Conservation (phyloP, 495 filamentous ascomycete genomes). For the Xylaria longipes region DNA sequence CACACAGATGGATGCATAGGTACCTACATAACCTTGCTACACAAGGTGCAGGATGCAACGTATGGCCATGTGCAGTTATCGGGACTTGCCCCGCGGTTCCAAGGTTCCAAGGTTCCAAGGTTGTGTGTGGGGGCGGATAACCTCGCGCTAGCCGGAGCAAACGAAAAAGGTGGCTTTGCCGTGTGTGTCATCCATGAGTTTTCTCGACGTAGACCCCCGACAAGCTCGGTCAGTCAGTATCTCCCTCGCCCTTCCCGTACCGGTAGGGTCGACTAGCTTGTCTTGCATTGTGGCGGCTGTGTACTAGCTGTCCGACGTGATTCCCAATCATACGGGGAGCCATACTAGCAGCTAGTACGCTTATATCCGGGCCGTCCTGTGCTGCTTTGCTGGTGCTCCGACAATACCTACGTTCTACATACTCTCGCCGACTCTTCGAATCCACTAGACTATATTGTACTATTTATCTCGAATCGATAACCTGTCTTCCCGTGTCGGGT, state of each 20-base stretch:
- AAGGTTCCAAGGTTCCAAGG: too few relatives aligned
- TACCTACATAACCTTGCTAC: too few relatives aligned
- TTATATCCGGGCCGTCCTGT: not conserved
- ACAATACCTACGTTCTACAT: not conserved
- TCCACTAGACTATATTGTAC: not conserved
- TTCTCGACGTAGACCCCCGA: not conserved
- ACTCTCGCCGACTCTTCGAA: not conserved
- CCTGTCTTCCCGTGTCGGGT: not conserved
- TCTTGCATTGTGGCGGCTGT: not conserved
- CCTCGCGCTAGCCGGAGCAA: not conserved
- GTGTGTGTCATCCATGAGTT: conserved; percentile 9
- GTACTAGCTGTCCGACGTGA: not conserved
- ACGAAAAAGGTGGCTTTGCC: conserved; percentile 13
- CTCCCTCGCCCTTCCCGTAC: not conserved
- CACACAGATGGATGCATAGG: too few relatives aligned
- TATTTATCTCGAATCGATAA: not conserved
- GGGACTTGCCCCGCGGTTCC: conserved; percentile 19
- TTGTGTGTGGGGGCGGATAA: not conserved
- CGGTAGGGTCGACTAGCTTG: not conserved
- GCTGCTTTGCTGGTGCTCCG: not conserved
- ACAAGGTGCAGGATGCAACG: not conserved
- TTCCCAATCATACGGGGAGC: not conserved
- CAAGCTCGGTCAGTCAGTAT: not conserved
- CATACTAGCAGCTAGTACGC: not conserved
- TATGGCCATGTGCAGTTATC: conserved; percentile 5